Base-by-base conservation (phyloP, 176 grass and related monocot species). In the Cocos nucifera region DNA sequence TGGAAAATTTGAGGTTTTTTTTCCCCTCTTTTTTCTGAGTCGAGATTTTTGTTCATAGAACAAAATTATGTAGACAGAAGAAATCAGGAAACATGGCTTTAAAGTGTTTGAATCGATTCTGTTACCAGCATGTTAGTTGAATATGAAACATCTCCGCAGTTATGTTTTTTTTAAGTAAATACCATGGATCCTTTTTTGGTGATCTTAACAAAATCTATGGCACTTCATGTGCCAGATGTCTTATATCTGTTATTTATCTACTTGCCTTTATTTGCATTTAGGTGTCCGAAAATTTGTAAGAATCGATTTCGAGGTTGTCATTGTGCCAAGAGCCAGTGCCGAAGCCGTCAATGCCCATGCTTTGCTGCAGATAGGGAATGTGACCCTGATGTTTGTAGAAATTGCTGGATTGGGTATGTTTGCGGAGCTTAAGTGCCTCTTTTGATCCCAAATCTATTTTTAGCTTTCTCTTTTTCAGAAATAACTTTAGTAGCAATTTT, bases 331-430 rank as follows among this genome's bases (percentile, higher is more conserved):
- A 90, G 86, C 39, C 92, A 97, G 62, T 97, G 92, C 71, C 84
- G 92, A 64, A 97, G 92, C 19, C 83, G 92, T 6, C 92, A 97
- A 73, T 97, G 92, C 78, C 92, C 92, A 74, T 97, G 92, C 57
- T 91, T 97, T 79, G 92, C 92, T 71, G 92, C 92, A 29, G 92
- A 97, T 65, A 91, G 92, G 70, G 92, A 97, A 75, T 97, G 92
- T 5, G 92, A 97, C 61, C 92, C 92, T 67, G 92, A 97, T 50
- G 92, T 97, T 64, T 97, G 92, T 74, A 84, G 92, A 85, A 97
- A 91, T 83, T 97, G 92, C 57, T 97, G 92, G 87, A 81, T 97
- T 44, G 83, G 92, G 87, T 91, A 97, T 69, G 87, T 64, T 76
- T 8, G 59, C 35, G 3, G 35, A 44, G 9, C 35, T 57, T 70